Conservation (phyloP, 2,329 filamentous ascomycete genomes). For the Aspergillus thermomutatus region DNA sequence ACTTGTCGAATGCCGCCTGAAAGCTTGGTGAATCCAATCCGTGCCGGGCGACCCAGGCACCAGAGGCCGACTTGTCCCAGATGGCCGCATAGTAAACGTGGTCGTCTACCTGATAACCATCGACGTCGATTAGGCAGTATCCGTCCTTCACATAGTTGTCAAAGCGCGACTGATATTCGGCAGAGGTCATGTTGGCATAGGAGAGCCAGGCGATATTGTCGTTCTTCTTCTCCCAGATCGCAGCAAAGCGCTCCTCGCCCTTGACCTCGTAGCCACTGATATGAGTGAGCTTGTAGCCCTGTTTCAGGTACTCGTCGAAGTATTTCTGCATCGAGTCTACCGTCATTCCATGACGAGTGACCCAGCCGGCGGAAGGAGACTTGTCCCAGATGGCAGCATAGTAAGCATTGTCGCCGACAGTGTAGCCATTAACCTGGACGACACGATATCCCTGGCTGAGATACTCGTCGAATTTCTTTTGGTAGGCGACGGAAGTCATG, state of each 20-base stretch:
- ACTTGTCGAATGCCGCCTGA: constrained; percentile 9
- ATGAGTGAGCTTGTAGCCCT: constrained; percentile 10
- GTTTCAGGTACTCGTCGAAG: constrained; percentile 2
- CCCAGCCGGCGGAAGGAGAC: constrained; percentile 5
- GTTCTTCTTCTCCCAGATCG: constrained; percentile 11
- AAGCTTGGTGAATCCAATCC: constrained; percentile 8
- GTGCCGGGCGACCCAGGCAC: constrained; percentile 10
- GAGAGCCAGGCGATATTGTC: constrained; percentile 2
- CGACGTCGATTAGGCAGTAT: constrained; percentile 6
- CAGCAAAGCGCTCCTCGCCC: constrained; percentile 9
- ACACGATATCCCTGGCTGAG: constrained; percentile 9
- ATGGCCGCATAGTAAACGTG: constrained; percentile 9
- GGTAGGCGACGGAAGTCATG: constrained; percentile 10
- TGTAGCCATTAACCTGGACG: constrained; percentile 12
- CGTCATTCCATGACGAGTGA: constrained; percentile 7
- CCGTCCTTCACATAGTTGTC: constrained; percentile 8
- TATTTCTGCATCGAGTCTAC: constrained; percentile 3
- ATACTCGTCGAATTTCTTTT: constrained; percentile 11
- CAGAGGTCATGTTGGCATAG: constrained; percentile 3
- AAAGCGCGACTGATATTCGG: constrained; percentile 6
- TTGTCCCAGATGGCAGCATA: constrained; percentile 14
- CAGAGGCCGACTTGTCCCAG: constrained; percentile 11
- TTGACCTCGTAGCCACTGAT: constrained; percentile 11
- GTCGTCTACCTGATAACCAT: constrained; percentile 6
- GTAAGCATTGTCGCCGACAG: constrained; percentile 1